These are phyloP conservation scores for Bertia moriformis DNA, from an alignment of 2,329 filamentous ascomycete genomes.

Conservation along the genomic window DNA sequence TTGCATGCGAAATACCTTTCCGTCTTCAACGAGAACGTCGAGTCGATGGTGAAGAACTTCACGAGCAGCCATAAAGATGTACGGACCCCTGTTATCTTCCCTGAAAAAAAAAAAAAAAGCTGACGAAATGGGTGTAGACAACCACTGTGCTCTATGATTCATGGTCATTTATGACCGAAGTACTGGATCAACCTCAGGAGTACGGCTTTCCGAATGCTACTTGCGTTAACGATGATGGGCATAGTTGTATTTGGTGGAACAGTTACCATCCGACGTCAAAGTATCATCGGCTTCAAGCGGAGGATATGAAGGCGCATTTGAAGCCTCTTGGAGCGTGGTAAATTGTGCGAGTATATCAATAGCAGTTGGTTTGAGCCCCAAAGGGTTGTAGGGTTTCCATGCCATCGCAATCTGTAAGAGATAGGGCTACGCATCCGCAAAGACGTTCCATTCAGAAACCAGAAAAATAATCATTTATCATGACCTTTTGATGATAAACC, in stretches of 20 bases:
- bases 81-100: no score
- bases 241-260: conserved; percentile 16
- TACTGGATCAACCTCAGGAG: conserved; percentile 10
- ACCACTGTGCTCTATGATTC: conserved; percentile 12
- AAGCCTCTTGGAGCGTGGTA: not conserved
- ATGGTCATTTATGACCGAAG: conserved; percentile 13
- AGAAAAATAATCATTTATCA: no score
- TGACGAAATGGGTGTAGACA: conserved; percentile 6
- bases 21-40: not conserved
- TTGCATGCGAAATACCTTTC: not conserved
- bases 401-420: no score
- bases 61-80: not conserved
- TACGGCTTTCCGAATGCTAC: conserved; percentile 13
- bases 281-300: conserved; percentile 13
- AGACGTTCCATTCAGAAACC: no score
- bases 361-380: no score
- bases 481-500: no score
- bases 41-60: not conserved
- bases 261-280: conserved; percentile 13
- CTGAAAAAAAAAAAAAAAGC: no score
- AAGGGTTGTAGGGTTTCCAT: no score
- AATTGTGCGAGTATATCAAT: not conserved
- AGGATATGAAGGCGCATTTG: conserved; percentile 3
- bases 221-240: conserved; percentile 13
- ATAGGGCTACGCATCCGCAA: no score